These are phyloP conservation scores for Populus alba DNA, from an alignment of 345 rosid species.

Conservation along the genomic window DNA sequence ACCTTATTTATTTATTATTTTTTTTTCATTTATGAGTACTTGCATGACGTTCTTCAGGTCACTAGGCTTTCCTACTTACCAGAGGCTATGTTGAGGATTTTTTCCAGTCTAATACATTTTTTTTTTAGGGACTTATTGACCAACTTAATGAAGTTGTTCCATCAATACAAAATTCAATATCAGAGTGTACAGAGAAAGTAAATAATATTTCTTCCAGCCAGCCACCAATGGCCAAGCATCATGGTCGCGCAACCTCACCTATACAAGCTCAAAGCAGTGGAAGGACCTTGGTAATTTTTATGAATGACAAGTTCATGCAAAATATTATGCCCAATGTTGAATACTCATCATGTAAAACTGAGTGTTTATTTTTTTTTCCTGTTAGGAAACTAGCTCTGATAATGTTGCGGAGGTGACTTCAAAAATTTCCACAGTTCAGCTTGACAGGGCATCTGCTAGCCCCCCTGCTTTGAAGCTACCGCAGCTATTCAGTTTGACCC, in stretches of 20 bases:
- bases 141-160: conserved; percentile 93
- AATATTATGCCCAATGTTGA: conserved; percentile 1
- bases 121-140: conserved; percentile 77
- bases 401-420: conserved; percentile 71
- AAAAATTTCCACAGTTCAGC: conserved; percentile 65
- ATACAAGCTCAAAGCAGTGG: conserved; percentile 77
- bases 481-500: conserved; percentile 82
- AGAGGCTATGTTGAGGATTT: conserved; percentile 14
- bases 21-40: not conserved
- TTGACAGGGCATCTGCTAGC: conserved; percentile 71
- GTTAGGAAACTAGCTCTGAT: conserved; percentile 70
- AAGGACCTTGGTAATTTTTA: conserved; percentile 53
- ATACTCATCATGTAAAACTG: not conserved
- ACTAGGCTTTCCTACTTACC: conserved; percentile 3
- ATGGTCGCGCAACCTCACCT: conserved; percentile 55
- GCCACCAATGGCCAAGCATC: conserved; percentile 60
- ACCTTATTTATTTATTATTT: not conserved
- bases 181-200: conserved; percentile 76
- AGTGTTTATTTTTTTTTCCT: not conserved
- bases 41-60: not conserved
- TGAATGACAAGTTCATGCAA: conserved; percentile 11
- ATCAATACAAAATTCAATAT: conserved; percentile 76
- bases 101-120: conserved; percentile 16
- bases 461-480: conserved; percentile 85
- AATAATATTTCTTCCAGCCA: conserved; percentile 54